phyloP scores from a whole-genome alignment of 2,329 filamentous ascomycete species.

The Trichoderma polysporum region DNA sequence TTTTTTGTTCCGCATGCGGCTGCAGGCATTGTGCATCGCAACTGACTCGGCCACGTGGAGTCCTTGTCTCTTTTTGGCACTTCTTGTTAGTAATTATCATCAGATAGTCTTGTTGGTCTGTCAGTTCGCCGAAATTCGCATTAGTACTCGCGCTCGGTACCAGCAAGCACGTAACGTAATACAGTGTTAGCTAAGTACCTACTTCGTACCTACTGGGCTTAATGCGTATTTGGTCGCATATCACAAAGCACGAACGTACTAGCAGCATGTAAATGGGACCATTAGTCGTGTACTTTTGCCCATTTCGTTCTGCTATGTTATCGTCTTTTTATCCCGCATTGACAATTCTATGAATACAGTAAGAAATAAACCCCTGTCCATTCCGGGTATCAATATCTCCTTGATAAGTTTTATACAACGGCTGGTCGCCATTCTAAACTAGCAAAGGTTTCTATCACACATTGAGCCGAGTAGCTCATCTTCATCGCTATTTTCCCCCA shows the following conservation, averaged over 20 bases:
- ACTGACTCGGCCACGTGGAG: constrained; percentile 13
- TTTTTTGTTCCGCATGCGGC: neutral
- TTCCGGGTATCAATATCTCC: neutral
- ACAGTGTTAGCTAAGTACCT: too few species aligned
- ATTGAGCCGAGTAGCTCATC: neutral
- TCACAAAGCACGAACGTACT: too few species aligned
- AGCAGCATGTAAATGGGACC: neutral
- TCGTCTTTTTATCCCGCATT: neutral
- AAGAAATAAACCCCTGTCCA: neutral
- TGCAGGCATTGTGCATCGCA: neutral
- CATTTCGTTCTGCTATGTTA: neutral
- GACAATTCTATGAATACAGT: neutral
- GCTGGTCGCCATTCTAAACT: neutral
- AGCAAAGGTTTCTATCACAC: neutral
- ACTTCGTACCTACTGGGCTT: too few species aligned
- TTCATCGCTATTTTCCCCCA: neutral
- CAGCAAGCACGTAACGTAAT: neutral
- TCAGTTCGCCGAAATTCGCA: constrained; percentile 1
- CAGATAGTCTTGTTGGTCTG: neutral
- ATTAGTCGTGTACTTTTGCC: neutral
- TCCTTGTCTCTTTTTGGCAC: neutral
- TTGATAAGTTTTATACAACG: neutral
- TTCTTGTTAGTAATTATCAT: neutral
- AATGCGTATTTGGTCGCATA: too few species aligned
- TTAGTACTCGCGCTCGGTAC: neutral